Evolutionary conservation across 306 rosid genomes (phyloP).

Genomic region (Vachellia pachyceras): DNA sequence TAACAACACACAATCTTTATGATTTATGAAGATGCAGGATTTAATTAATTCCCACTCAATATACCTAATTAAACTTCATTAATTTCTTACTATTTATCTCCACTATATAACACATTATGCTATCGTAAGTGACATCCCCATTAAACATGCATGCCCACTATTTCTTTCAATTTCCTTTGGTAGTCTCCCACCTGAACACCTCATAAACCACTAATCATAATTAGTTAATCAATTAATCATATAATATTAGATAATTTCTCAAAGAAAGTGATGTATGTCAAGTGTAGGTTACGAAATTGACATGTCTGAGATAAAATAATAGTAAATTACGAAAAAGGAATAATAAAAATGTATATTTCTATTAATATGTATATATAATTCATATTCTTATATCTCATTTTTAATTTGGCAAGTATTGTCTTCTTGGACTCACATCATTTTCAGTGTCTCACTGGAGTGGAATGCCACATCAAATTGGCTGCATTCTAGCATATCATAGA

Average conservation of each 20-base stretch:
- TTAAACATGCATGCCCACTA: constrained; percentile 58
- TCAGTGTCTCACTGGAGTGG: constrained; percentile 67
- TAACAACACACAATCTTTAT: not conserved
- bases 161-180: constrained; percentile 30
- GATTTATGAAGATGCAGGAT: not conserved
- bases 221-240: constrained; percentile 23
- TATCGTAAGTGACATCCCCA: constrained; percentile 68
- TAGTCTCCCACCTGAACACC: constrained; percentile 46
- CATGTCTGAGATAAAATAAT: constrained; percentile 50
- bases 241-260: constrained; percentile 26
- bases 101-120: constrained; percentile 50
- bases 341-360: constrained; percentile 57
- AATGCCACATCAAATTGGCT: constrained; percentile 68
- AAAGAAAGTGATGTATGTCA: constrained; percentile 77
- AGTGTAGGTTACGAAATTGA: constrained; percentile 60
- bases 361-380: constrained; percentile 29
- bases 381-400: constrained; percentile 25
- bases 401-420: constrained; percentile 59
- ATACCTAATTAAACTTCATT: constrained; percentile 26
- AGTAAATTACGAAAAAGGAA: constrained; percentile 47
- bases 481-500: constrained; percentile 40
- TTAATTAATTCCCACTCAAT: constrained; percentile 43
- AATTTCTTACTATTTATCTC: constrained; percentile 33
- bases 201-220: constrained; percentile 58
- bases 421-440: constrained; percentile 72